Evolutionary conservation across 345 rosid genomes (phyloP).

Genomic region (Arabidopsis suecica): DNA sequence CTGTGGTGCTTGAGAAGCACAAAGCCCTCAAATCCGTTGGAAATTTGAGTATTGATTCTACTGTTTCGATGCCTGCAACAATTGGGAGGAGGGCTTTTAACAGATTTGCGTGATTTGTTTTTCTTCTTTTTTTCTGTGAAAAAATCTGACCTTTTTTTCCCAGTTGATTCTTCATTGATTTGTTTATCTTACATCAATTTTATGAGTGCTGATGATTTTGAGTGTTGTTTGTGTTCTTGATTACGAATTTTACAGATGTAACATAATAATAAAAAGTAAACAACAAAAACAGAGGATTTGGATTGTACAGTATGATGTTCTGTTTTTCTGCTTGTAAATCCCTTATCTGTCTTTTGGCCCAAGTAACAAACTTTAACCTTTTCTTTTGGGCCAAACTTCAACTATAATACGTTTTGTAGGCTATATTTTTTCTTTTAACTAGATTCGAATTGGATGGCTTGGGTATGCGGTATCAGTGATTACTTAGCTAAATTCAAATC

Average conservation of each 20-base stretch:
- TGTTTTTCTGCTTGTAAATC: neutral
- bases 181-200: conserved; percentile 18
- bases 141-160: neutral
- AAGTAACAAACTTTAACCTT: neutral
- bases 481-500: neutral
- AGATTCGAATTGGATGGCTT: neutral
- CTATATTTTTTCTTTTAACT: neutral
- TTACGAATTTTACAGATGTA: conserved; percentile 32
- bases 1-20: conserved; percentile 50
- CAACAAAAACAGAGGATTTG: conserved; percentile 32
- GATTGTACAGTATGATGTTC: conserved; percentile 4
- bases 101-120: conserved; percentile 80
- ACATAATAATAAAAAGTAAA: conserved; percentile 25
- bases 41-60: conserved; percentile 74
- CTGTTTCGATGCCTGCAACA: conserved; percentile 81
- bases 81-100: conserved; percentile 87
- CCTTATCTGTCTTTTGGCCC: neutral
- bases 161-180: conserved; percentile 20
- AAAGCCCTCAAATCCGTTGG: conserved; percentile 62
- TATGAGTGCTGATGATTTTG: conserved; percentile 31
- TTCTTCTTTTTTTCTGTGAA: neutral
- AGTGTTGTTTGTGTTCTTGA: conserved; percentile 34
- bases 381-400: neutral
- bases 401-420: too few species aligned
- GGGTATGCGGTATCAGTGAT: neutral